Evolutionary conservation across 225 moss, liverwort and hornwort species (phyloP), one percentile per base, ranked within the genome.

Genomic region (Physcomitrellopsis africana): DNA sequence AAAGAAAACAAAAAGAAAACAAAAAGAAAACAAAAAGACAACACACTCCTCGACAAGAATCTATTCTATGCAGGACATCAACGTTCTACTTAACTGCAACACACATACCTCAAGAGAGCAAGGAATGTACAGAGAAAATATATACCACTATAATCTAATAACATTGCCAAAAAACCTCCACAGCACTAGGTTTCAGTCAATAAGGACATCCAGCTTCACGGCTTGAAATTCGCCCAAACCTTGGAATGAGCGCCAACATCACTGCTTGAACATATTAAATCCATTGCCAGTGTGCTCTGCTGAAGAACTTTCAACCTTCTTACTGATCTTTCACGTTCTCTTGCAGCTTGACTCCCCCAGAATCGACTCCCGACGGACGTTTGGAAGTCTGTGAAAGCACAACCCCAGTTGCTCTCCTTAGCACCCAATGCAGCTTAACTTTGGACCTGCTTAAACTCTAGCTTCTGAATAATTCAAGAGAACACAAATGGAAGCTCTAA

Each of bases 261-360:
- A 44, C 61, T 61, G 52, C 18, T 7, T 9, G 26, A 23, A 17
- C 52, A 29, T 27, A 15, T 12, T n/a, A 17, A 26, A 37, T 48
- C 12, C 24, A 24, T 72, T 55, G 15, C 43, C 14, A 18, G 16
- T 10, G 56, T 18, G 26, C 61, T 60, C 67, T 7, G 83, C 56
- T 83, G 87, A 76, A 84, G 59, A 60, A 84, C 73, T 73, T 84
- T 84, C n/a, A 81, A 74, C 70, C 81, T 78, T 43, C 76, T 70
- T 52, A 87, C 81, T 37, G 32, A 37, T 67, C 79, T 79, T 49
- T 83, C 72, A 7, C 67, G 75, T 9, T 0, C 74, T 84, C 66
- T 8, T 77, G 73, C 60, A 72, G 47, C 69, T 46, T 72, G 16
- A 72, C 63, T 0, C 79, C 84, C 79, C 81, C 84, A 0, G 58